phyloP scores from a whole-genome alignment of 2,329 filamentous ascomycete species.

The Cladophialophora exuberans region DNA sequence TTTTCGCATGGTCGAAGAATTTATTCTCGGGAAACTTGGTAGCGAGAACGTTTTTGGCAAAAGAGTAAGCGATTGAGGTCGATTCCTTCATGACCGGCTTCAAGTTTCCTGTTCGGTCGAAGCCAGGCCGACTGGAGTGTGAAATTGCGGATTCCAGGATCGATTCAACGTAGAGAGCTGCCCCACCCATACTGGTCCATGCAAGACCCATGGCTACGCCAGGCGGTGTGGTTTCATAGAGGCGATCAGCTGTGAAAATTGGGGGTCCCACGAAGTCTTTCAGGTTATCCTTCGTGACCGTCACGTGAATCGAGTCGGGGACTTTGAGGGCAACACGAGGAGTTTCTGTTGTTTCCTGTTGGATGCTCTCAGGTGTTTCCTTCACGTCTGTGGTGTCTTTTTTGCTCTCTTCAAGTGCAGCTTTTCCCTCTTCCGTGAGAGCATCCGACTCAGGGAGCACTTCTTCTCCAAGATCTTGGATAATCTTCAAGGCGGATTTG shows the following conservation, averaged over 20 bases:
- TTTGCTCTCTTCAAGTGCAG: slow-evolving; percentile 69
- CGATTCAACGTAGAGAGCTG: slow-evolving; percentile 95
- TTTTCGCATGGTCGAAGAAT: slow-evolving; percentile 93
- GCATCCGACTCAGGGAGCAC: slow-evolving; percentile 78
- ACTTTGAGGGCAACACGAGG: slow-evolving; percentile 80
- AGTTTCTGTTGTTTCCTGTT: slow-evolving; percentile 62
- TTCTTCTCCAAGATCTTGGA: slow-evolving; percentile 88
- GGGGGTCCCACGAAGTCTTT: slow-evolving; percentile 97
- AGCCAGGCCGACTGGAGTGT: slow-evolving; percentile 71
- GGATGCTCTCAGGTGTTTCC: slow-evolving; percentile 61
- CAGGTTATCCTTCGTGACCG: slow-evolving; percentile 84
- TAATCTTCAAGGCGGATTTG: slow-evolving; percentile 95
- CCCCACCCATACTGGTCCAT: slow-evolving; percentile 96
- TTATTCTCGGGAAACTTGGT: slow-evolving; percentile 84
- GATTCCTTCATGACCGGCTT: slow-evolving; percentile 99
- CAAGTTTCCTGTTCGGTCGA: slow-evolving; percentile 93
- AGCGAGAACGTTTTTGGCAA: slow-evolving; percentile 86
- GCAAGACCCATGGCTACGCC: slow-evolving; percentile 97
- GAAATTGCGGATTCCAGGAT: slow-evolving; percentile 85
- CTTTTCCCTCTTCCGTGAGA: slow-evolving; percentile 82
- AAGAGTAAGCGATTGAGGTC: slow-evolving; percentile 91
- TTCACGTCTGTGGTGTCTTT: slow-evolving; percentile 67
- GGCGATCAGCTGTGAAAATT: slow-evolving; percentile 89
- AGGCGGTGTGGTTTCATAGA: slow-evolving; percentile 90
- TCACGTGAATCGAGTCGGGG: slow-evolving; percentile 82